A percentile compares a stretch with the other conserved stretches of the same genome.
phyloP scores from a whole-genome alignment of 2,329 filamentous ascomycete genomes.

The Fusarium austroafricanum region DNA sequence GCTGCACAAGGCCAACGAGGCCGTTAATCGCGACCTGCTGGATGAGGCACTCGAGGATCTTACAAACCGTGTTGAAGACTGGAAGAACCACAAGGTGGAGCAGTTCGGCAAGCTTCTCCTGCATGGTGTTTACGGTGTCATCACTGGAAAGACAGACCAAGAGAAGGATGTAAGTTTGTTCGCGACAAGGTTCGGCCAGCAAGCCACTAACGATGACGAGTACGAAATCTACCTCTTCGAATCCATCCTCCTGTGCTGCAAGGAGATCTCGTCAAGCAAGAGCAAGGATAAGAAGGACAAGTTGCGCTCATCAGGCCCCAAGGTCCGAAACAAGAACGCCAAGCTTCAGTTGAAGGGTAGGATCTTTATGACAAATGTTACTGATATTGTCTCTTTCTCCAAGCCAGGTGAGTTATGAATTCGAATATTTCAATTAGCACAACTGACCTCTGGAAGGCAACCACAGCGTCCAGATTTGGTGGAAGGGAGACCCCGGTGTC shows the following conservation, averaged over 20 bases:
- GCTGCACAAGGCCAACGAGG: conserved; percentile 86
- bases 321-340: conserved; percentile 72
- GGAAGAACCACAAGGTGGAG: conserved; percentile 92
- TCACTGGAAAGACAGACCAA: conserved; percentile 89
- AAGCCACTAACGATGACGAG: conserved; percentile 58
- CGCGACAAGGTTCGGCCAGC: conserved; percentile 43
- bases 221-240: conserved; percentile 99
- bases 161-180: conserved; percentile 82
- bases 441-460: conserved; percentile 70
- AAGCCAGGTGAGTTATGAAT: conserved; percentile 77
- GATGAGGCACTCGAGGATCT: conserved; percentile 87
- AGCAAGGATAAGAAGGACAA: conserved; percentile 80
- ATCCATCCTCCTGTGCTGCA: conserved; percentile 94
- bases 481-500: conserved; percentile 95
- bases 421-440: neutral
- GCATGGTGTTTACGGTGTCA: conserved; percentile 89
- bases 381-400: conserved; percentile 86
- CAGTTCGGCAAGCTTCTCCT: conserved; percentile 91
- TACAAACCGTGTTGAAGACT: conserved; percentile 87
- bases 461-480: conserved; percentile 97
- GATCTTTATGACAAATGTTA: conserved; percentile 99
- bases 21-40: conserved; percentile 87
- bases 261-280: conserved; percentile 90
- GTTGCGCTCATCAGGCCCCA: conserved; percentile 66
- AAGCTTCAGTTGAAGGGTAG: conserved; percentile 95